Evolutionary conservation across 352 stramenopile species (phyloP).

Genomic region (Pythium chondricola): DNA sequence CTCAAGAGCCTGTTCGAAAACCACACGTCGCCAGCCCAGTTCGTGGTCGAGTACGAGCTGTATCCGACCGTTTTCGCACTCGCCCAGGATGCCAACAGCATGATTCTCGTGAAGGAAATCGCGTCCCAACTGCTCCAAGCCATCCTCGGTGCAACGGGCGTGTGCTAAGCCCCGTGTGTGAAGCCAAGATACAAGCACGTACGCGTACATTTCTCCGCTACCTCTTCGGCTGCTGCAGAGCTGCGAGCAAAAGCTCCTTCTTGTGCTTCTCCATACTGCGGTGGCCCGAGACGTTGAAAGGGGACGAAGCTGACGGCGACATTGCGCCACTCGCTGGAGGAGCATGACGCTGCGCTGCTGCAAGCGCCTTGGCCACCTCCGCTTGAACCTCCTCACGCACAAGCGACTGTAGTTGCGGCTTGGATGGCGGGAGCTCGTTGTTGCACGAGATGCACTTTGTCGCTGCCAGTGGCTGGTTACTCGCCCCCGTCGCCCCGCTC

Average conservation of each 20-base stretch:
- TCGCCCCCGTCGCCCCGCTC: slow-evolving; percentile 4
- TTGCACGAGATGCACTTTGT: slow-evolving; percentile 70
- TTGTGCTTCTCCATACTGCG: slow-evolving; percentile 66
- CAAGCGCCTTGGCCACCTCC: slow-evolving; percentile 47
- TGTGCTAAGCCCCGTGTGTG: slow-evolving; percentile 15
- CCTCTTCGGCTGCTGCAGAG: slow-evolving; percentile 36
- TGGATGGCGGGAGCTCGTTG: slow-evolving; percentile 47
- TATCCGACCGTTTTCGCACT: slow-evolving; percentile 71
- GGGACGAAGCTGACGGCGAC: slow-evolving; percentile 1
- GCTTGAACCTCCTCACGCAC: slow-evolving; percentile 59
- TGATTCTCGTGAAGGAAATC: slow-evolving; percentile 88
- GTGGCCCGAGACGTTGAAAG: slow-evolving; percentile 54
- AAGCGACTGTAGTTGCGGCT: slow-evolving; percentile 48
- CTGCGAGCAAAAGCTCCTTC: slow-evolving; percentile 45
- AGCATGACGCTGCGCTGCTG: slow-evolving; percentile 21
- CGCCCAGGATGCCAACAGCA: slow-evolving; percentile 83
- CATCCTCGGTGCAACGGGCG: slow-evolving; percentile 65
- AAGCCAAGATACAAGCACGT: not conserved
- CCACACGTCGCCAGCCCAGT: slow-evolving; percentile 78
- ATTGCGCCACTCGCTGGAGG: not conserved
- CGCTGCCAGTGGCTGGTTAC: slow-evolving; percentile 25
- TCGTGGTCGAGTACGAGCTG: slow-evolving; percentile 87
- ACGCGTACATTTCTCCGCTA: slow-evolving; percentile 4
- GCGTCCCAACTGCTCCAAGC: slow-evolving; percentile 79
- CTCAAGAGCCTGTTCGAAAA: slow-evolving; percentile 88